A percentile compares a stretch with the other conserved stretches of the same genome.
phyloP scores from a whole-genome alignment of 441 rosid genomes.

The Manihot esculenta region DNA sequence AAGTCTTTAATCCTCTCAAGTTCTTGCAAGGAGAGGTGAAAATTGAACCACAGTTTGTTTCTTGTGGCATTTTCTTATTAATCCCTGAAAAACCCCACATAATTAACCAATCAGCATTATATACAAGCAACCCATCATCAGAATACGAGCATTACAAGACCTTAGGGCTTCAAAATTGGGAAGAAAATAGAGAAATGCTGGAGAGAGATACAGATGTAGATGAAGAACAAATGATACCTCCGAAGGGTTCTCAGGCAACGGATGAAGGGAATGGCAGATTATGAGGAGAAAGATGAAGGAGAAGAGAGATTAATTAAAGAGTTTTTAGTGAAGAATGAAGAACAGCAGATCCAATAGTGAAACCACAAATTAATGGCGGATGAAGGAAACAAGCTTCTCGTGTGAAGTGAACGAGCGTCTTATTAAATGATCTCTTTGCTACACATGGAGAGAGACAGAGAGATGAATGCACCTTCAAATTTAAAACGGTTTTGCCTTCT shows the following conservation, averaged over 20 bases:
- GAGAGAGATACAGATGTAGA: no score
- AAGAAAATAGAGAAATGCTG: no score
- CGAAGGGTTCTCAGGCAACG: neutral
- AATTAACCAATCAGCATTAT: no score
- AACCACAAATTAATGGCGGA: slow-evolving; percentile 10
- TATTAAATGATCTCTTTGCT: slow-evolving; percentile 20
- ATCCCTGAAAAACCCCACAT: slow-evolving; percentile 2
- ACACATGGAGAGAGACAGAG: neutral
- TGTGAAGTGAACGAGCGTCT: slow-evolving; percentile 16
- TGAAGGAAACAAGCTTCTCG: slow-evolving; percentile 26
- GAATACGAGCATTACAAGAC: no score
- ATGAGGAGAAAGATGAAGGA: neutral
- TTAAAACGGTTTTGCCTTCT: slow-evolving; percentile 21
- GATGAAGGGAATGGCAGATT: neutral
- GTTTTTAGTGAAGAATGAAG: neutral
- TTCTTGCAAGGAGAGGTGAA: slow-evolving; percentile 50
- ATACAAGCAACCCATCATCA: no score
- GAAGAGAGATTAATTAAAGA: neutral
- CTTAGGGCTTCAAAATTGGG: no score
- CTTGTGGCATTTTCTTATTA: slow-evolving; percentile 64
- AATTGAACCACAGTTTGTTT: slow-evolving; percentile 29
- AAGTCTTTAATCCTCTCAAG: slow-evolving; percentile 54
- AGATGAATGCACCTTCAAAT: slow-evolving; percentile 14
- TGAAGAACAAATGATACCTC: no score
- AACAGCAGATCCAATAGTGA: neutral